Evolutionary conservation across 257 asterid genomes (phyloP).

Genomic region (Nicotiana obtusifolia): DNA sequence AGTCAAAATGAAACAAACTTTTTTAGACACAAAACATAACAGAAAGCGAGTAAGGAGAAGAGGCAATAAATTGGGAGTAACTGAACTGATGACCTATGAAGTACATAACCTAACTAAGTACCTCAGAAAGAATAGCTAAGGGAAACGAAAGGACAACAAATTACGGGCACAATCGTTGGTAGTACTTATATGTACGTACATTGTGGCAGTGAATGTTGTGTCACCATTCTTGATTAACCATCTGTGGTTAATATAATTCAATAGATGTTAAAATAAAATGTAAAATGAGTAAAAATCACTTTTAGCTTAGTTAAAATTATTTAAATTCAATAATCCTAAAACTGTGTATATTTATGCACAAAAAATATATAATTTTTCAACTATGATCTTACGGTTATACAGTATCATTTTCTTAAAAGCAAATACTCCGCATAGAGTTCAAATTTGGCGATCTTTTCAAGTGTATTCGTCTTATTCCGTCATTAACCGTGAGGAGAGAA

Average conservation of each 20-base stretch:
- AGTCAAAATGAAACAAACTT: neutral
- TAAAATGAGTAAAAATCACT: no score
- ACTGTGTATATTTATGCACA: no score
- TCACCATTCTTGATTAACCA: neutral
- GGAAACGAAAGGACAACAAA: neutral
- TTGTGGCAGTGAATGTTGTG: neutral
- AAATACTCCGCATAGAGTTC: no score
- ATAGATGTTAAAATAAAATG: no score
- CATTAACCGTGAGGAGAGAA: no score
- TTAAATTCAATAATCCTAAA: no score
- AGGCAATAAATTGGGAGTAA: neutral
- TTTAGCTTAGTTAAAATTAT: no score
- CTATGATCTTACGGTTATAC: no score
- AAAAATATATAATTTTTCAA: no score
- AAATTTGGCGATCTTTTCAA: no score
- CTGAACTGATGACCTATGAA: neutral
- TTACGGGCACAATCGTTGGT: neutral
- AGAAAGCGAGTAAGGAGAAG: neutral
- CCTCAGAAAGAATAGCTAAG: neutral
- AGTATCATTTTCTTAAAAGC: no score
- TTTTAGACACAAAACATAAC: neutral
- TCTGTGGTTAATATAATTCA: neutral
- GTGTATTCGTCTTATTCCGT: no score
- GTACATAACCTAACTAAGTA: neutral
- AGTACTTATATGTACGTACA: neutral